These are phyloP conservation scores for Trichosanthes cucumerina DNA, from an alignment of 306 rosid genomes.

Conservation along the genomic window DNA sequence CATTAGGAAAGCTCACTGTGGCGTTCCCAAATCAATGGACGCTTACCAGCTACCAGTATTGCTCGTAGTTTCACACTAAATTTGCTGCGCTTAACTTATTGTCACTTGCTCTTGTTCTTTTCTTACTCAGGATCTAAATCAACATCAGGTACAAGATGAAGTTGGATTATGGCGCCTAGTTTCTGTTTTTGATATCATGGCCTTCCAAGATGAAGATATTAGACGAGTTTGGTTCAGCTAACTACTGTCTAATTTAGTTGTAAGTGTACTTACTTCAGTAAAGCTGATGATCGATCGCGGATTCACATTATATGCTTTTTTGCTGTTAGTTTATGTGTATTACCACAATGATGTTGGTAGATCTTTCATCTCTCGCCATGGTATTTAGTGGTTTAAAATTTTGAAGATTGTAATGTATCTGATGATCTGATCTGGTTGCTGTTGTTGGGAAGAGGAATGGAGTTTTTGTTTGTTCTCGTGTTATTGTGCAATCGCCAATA, in stretches of 20 bases:
- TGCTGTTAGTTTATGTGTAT: background rate
- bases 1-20: background rate
- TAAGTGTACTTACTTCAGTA: background rate
- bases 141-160: background rate
- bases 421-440: background rate
- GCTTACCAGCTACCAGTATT: background rate
- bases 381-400: background rate
- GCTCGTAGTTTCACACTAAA: background rate
- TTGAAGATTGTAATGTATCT: background rate
- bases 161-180: background rate
- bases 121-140: conserved; percentile 9
- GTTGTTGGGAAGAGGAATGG: background rate
- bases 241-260: background rate
- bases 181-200: background rate
- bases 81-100: background rate
- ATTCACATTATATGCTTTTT: background rate
- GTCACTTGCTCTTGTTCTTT: background rate
- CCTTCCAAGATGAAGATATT: background rate
- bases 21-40: background rate
- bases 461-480: background rate
- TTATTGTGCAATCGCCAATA: background rate
- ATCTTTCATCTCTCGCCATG: background rate
- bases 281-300: background rate
- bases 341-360: background rate
- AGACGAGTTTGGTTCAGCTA: conserved; percentile 2